Evolutionary conservation across 2,329 filamentous ascomycete species (phyloP).

Genomic region (Paecilomyces niveus): DNA sequence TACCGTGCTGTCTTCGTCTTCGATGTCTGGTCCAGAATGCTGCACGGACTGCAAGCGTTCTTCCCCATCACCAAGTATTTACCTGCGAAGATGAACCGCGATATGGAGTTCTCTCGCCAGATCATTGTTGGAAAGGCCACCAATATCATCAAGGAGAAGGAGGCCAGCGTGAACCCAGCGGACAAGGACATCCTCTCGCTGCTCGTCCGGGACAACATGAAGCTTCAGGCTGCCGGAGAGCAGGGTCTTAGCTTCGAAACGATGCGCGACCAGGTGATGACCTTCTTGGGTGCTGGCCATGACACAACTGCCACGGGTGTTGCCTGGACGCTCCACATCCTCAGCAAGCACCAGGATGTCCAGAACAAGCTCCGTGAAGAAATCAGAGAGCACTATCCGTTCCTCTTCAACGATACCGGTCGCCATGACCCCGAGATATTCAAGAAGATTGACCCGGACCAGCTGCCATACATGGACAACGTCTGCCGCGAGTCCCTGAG

Average conservation of each 20-base stretch:
- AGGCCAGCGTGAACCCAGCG: conserved; percentile 22
- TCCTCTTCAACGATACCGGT: conserved; percentile 29
- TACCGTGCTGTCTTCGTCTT: conserved; percentile 40
- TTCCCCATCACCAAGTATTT: conserved; percentile 33
- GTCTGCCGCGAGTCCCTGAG: conserved; percentile 42
- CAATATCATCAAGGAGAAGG: conserved; percentile 29
- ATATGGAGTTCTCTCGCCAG: conserved; percentile 25
- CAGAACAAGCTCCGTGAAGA: conserved; percentile 36
- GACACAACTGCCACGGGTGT: conserved; percentile 41
- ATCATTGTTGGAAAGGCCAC: conserved; percentile 31
- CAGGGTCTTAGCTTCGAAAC: conserved; percentile 30
- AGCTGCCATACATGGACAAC: conserved; percentile 40
- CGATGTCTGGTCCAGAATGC: conserved; percentile 26
- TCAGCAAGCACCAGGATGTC: conserved; percentile 33
- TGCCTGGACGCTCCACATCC: conserved; percentile 37
- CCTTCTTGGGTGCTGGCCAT: conserved; percentile 37
- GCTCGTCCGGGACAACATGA: conserved; percentile 36
- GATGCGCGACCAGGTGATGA: conserved; percentile 32
- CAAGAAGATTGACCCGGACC: conserved; percentile 30
- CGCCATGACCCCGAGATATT: conserved; percentile 23
- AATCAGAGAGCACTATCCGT: conserved; percentile 29
- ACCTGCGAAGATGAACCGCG: conserved; percentile 33
- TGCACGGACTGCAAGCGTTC: conserved; percentile 38
- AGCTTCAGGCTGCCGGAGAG: conserved; percentile 31
- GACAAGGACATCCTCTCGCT: conserved; percentile 36